Percentiles rank a stretch among this genome's conserved stretches.
Conservation (phyloP, 202 grass and related monocot genomes). For the Bolboschoenoplectus hybrid region DNA sequence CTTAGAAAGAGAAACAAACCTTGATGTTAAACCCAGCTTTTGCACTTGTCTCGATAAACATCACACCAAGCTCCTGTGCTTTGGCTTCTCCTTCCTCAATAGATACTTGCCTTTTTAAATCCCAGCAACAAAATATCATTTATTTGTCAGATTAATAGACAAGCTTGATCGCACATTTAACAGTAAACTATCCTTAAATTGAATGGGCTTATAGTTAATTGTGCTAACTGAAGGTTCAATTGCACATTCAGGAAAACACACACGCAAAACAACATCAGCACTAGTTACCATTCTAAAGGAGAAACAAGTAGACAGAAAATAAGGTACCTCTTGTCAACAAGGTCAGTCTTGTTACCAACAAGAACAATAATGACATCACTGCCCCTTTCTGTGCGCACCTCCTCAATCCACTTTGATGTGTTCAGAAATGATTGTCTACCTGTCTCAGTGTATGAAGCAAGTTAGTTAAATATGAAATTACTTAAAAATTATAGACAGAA, state of each 20-base stretch:
- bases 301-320: conserved; percentile 24
- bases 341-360: conserved; percentile 98
- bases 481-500: conserved; percentile 15
- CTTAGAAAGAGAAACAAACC: conserved; percentile 46
- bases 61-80: conserved; percentile 91
- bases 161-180: neutral
- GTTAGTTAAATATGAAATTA: conserved; percentile 22
- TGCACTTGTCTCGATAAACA: conserved; percentile 99
- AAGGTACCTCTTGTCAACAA: conserved; percentile 95
- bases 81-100: conserved; percentile 87
- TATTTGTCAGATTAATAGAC: conserved; percentile 12
- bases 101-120: conserved; percentile 59
- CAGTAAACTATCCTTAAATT: neutral
- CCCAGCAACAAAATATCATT: conserved; percentile 31
- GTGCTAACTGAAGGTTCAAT: neutral
- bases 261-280: conserved; percentile 21
- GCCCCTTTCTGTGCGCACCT: conserved; percentile 94
- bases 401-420: conserved; percentile 99
- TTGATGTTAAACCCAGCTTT: conserved; percentile 99
- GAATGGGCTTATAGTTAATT: neutral
- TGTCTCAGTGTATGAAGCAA: conserved; percentile 41
- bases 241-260: neutral
- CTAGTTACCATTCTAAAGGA: neutral
- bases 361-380: conserved; percentile 99
- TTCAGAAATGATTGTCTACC: conserved; percentile 97